Evolutionary conservation across 2,329 filamentous ascomycete genomes (phyloP), one percentile per base, ranked within the genome.

Genomic region (Fusarium lyarnte): DNA sequence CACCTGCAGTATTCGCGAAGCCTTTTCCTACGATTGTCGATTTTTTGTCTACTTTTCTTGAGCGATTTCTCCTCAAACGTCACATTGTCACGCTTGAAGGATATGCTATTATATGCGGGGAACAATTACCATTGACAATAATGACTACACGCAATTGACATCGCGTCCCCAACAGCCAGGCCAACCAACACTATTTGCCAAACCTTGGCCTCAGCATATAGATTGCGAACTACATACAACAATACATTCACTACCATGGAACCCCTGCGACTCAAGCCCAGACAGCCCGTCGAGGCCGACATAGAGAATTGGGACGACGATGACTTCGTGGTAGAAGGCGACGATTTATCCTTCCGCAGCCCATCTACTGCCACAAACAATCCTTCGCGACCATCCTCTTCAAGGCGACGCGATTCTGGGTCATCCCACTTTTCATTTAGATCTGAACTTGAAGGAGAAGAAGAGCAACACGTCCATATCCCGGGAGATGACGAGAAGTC

Each of bases 391-490:
- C 78, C 69, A 43, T 73, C 80, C 13, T 79, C 80, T 13, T 78
- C 80, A 23, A 87, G 90, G 70, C 88, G 89, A 69, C 89, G 93
- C 72, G 92, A 94, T 77, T 94, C 93, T 23, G 90, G 92, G 62
- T 97, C 95, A 3, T 97, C 93, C 65, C 92, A 93, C 75, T 84
- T 91, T 73, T 97, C 94, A 23, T 89, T 94, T 77, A 92, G 92
- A 76, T 97, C 94, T 60, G 95, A 97, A 78, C 88, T 94, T 51
- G 92, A 94, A 58, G 93, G 91, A 69, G 94, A 97, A 77, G 94
- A 97, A 77, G 94, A 97, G 82, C 94, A 91, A 85, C 94, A 98
- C 76, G 88, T 98, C 27, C 89, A 95, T 74, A 85, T 98, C 35
- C 91, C 94, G 5, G 93, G 92, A 53, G 93, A 96, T 79, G 95